Evolutionary conservation across 176 grass and related monocot genomes (phyloP).

Genomic region (Lolium perenne): DNA sequence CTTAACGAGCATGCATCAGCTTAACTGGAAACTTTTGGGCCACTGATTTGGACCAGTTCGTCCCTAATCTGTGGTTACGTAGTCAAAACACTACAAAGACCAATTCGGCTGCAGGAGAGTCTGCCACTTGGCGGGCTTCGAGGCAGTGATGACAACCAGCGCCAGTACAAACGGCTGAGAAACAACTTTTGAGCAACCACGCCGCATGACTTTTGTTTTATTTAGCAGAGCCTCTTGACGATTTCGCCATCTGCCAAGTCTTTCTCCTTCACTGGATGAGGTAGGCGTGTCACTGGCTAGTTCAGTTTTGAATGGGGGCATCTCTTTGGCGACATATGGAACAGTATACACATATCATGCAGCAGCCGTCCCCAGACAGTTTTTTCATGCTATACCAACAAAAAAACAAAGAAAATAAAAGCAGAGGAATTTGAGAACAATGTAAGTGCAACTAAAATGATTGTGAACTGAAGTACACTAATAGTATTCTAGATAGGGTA

Average conservation of each 20-base stretch:
- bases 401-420: neutral
- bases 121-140: constrained; percentile 45
- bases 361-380: constrained; percentile 17
- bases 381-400: neutral
- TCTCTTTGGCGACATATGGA: constrained; percentile 8
- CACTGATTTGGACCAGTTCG: constrained; percentile 52
- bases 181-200: constrained; percentile 41
- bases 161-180: constrained; percentile 35
- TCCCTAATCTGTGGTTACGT: constrained; percentile 17
- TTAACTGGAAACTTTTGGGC: constrained; percentile 38
- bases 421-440: neutral
- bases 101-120: constrained; percentile 22
- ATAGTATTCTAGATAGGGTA: neutral
- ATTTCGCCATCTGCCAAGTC: constrained; percentile 39
- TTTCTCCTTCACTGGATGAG: constrained; percentile 17
- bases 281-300: constrained; percentile 20
- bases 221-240: constrained; percentile 26
- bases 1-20: constrained; percentile 18
- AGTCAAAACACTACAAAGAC: constrained; percentile 44
- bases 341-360: constrained; percentile 11
- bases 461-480: too few species aligned
- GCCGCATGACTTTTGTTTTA: constrained; percentile 37
- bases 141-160: constrained; percentile 11
- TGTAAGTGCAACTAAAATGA: neutral
- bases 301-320: constrained; percentile 6